A percentile compares a stretch with the other conserved stretches of the same genome.
phyloP scores from a whole-genome alignment of 129 eudicot genomes.

The Scalesia atractyloides region DNA sequence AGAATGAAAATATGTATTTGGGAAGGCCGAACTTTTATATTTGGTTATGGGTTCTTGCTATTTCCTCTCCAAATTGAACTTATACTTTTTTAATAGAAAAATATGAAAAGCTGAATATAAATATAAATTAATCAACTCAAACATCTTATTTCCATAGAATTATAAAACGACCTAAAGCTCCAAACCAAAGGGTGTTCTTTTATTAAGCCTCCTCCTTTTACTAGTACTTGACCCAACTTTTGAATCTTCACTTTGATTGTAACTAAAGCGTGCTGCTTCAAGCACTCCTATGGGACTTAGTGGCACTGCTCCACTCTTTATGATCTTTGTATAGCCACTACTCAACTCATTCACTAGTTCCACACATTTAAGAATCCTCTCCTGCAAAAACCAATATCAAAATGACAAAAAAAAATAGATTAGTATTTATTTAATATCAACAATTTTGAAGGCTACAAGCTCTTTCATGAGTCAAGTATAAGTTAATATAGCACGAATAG shows the following conservation, averaged over 20 bases:
- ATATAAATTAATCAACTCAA: conserved; percentile 18
- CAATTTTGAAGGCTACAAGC: background rate
- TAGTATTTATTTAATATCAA: conserved; percentile 1
- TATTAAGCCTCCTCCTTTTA: conserved; percentile 47
- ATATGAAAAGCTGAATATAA: conserved; percentile 19
- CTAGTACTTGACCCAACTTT: conserved; percentile 34
- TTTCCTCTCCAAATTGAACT: background rate
- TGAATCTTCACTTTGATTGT: conserved; percentile 43
- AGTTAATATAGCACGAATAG: no score
- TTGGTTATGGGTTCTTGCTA: background rate
- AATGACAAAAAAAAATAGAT: background rate
- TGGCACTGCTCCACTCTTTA: conserved; percentile 34
- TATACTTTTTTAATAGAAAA: background rate
- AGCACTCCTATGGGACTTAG: conserved; percentile 58
- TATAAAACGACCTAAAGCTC: conserved; percentile 26
- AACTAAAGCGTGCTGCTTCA: conserved; percentile 61
- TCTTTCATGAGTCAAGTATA: no score
- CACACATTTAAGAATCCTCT: conserved; percentile 46
- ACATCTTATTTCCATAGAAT: conserved; percentile 31
- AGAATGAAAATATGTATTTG: background rate
- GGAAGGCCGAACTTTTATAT: background rate
- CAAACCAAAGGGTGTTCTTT: conserved; percentile 28
- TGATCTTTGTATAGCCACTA: conserved; percentile 24
- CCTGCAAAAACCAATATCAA: conserved; percentile 35
- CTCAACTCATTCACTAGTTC: conserved; percentile 45